These are phyloP conservation scores for Alternaria dauci DNA, from an alignment of 2,329 filamentous ascomycete species.

Conservation along the genomic window DNA sequence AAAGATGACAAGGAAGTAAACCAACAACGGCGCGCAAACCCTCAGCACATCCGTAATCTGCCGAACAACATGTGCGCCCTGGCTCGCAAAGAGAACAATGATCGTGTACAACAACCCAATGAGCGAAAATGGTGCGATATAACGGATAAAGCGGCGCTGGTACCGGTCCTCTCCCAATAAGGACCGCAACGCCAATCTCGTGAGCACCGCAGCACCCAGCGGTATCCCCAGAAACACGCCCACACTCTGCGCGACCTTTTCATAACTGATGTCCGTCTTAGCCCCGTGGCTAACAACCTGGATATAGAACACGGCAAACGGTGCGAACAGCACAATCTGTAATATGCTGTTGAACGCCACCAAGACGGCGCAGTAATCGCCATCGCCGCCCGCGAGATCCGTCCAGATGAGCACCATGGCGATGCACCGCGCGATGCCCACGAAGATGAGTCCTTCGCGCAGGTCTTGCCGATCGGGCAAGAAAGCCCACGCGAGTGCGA, in stretches of 20 bases:
- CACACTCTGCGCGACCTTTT: constrained; percentile 78
- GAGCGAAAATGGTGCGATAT: constrained; percentile 75
- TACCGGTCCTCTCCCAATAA: constrained; percentile 69
- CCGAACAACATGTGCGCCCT: constrained; percentile 80
- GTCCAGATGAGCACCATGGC: constrained; percentile 91
- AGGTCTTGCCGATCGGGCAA: constrained; percentile 56
- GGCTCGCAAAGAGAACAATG: constrained; percentile 82
- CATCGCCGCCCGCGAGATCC: constrained; percentile 76
- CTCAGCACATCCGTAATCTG: constrained; percentile 85
- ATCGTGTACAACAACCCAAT: constrained; percentile 89
- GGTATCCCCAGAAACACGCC: constrained; percentile 86
- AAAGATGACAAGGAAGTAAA: constrained; percentile 84
- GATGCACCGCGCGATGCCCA: constrained; percentile 85
- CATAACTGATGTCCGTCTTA: constrained; percentile 63
- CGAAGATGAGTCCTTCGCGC: constrained; percentile 75
- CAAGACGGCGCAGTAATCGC: constrained; percentile 77
- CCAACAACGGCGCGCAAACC: constrained; percentile 79
- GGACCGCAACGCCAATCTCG: constrained; percentile 68
- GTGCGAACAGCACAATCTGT: constrained; percentile 59
- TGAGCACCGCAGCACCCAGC: constrained; percentile 79
- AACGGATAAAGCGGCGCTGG: constrained; percentile 72
- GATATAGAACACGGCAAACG: constrained; percentile 64
- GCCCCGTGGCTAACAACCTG: constrained; percentile 67
- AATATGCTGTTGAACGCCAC: constrained; percentile 60
- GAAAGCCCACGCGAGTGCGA: constrained; percentile 71